Percentiles rank a stretch among this genome's conserved stretches.
Evolutionary conservation across 805 yeast genomes (phyloP).

Genomic region (Schizosaccharomyces osmophilus): DNA sequence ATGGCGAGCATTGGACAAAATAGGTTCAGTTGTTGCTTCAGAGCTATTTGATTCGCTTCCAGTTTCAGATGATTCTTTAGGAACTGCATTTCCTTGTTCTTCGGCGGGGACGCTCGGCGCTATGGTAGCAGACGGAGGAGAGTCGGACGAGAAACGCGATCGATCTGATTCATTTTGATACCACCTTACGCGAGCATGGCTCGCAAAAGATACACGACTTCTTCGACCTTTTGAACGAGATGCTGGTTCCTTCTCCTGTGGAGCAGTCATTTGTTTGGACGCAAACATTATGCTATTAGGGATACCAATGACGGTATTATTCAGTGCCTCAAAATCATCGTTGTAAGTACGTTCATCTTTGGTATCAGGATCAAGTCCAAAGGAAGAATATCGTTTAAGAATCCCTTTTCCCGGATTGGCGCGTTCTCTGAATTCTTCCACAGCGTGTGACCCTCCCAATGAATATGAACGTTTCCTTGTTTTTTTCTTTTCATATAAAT

Average conservation of each 20-base stretch:
- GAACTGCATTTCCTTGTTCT: background rate
- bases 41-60: background rate
- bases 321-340: background rate
- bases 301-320: background rate
- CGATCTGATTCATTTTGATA: background rate
- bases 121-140: too few relatives aligned
- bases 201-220: slow-evolving; percentile 50
- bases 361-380: background rate
- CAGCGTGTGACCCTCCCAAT: background rate
- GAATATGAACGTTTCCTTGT: background rate
- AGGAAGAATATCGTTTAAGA: background rate
- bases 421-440: background rate
- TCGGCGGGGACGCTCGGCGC: background rate
- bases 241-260: slow-evolving; percentile 5
- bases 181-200: slow-evolving; percentile 1
- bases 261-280: slow-evolving; percentile 1
- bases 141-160: background rate
- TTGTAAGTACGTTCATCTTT: background rate
- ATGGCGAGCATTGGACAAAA: background rate
- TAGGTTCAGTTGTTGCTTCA: background rate
- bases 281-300: background rate
- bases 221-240: slow-evolving; percentile 7
- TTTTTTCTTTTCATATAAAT: background rate
- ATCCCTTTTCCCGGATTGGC: background rate
- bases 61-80: too few relatives aligned